Evolutionary conservation across 2,329 filamentous ascomycete genomes (phyloP).

Genomic region (Trichoderma sp.): DNA sequence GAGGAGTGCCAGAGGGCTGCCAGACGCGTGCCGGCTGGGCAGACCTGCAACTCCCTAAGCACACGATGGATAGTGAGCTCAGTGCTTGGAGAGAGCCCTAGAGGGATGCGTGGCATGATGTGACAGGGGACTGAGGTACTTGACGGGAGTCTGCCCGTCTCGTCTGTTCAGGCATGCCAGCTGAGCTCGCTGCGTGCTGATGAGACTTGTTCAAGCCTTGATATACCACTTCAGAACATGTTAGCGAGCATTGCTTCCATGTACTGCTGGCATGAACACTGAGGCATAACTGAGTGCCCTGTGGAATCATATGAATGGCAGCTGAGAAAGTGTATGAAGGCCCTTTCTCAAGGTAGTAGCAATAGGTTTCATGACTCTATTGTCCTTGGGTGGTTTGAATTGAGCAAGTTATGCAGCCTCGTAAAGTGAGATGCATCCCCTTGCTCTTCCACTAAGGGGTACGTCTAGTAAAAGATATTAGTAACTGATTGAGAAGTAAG

Average conservation of each 20-base stretch:
- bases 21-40: slow-evolving; percentile 14
- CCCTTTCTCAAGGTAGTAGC: no score
- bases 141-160: no score
- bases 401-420: neutral
- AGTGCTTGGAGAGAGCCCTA: neutral
- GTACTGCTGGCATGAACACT: neutral
- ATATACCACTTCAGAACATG: neutral
- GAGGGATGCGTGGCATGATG: neutral
- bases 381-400: neutral
- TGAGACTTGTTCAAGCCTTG: neutral
- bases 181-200: neutral
- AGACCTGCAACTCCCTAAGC: neutral
- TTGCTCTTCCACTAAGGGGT: neutral
- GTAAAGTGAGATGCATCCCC: neutral
- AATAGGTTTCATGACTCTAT: neutral
- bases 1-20: neutral
- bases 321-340: neutral
- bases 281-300: neutral
- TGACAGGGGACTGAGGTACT: neutral
- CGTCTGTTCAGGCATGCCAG: neutral
- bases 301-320: neutral
- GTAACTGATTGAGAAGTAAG: slow-evolving; percentile 4
- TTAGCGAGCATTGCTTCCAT: neutral
- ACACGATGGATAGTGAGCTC: slow-evolving; percentile 1
- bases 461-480: slow-evolving; percentile 5